phyloP scores from a whole-genome alignment of 495 filamentous ascomycete genomes.

The Talaromyces wortmannii region DNA sequence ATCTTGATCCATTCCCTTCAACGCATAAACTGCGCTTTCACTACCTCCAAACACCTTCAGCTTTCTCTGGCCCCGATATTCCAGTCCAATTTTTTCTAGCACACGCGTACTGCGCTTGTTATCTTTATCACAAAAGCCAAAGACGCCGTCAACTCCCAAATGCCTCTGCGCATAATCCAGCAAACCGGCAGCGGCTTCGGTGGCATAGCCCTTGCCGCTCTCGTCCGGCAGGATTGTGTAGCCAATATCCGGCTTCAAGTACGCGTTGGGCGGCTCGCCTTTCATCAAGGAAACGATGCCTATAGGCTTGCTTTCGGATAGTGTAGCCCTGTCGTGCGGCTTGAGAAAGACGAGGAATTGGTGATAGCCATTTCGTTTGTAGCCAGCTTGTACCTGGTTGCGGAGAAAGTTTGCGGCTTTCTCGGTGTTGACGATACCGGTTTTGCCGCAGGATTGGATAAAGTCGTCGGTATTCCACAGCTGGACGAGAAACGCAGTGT shows the following conservation, averaged over 20 bases:
- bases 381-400: slow-evolving; percentile 11
- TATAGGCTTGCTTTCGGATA: slow-evolving; percentile 9
- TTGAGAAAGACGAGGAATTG: slow-evolving; percentile 13
- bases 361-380: slow-evolving; percentile 16
- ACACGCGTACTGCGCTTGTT: slow-evolving; percentile 2
- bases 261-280: slow-evolving; percentile 11
- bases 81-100: slow-evolving; percentile 7
- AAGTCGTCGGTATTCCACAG: slow-evolving; percentile 21
- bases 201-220: slow-evolving; percentile 23
- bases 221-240: slow-evolving; percentile 16
- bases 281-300: slow-evolving; percentile 17
- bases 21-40: slow-evolving; percentile 20
- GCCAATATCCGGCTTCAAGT: slow-evolving; percentile 20
- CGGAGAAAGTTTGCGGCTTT: slow-evolving; percentile 11
- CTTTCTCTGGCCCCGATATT: slow-evolving; percentile 1
- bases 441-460: slow-evolving; percentile 7
- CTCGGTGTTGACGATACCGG: slow-evolving; percentile 11
- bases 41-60: slow-evolving; percentile 10
- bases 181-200: slow-evolving; percentile 16
- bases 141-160: slow-evolving; percentile 8
- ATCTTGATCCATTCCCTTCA: slow-evolving; percentile 19
- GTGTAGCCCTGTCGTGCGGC: neutral
- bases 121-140: neutral
- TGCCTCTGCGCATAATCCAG: slow-evolving; percentile 13
- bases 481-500: slow-evolving; percentile 21